Conservation (phyloP, 306 rosid species). For the Begonia fuchsioides region DNA sequence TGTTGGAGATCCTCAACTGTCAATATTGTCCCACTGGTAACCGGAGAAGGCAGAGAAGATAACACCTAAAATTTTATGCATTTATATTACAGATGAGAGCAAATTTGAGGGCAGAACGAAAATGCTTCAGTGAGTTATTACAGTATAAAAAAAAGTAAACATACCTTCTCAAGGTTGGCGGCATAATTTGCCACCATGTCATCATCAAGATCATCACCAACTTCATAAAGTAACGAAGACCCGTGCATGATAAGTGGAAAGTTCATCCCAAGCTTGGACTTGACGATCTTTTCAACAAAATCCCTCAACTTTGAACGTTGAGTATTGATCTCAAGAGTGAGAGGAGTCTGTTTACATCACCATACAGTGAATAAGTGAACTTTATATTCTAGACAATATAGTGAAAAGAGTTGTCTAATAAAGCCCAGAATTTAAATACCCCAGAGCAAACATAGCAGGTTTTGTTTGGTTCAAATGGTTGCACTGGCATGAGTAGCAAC, state of each 20-base stretch:
- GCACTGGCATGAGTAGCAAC: slow-evolving; percentile 93
- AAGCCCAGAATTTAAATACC: slow-evolving; percentile 21
- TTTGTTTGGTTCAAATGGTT: slow-evolving; percentile 83
- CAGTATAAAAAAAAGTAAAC: slow-evolving; percentile 6
- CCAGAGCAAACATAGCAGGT: slow-evolving; percentile 97
- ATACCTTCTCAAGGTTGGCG: slow-evolving; percentile 84
- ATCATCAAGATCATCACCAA: slow-evolving; percentile 84
- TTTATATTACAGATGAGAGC: neutral
- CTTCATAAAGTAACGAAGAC: slow-evolving; percentile 69
- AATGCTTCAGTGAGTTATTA: neutral
- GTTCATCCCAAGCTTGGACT: slow-evolving; percentile 82
- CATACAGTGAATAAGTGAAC: slow-evolving; percentile 6
- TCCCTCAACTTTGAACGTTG: slow-evolving; percentile 64
- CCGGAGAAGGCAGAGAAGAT: slow-evolving; percentile 71
- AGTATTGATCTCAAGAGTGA: slow-evolving; percentile 75
- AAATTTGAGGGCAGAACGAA: neutral
- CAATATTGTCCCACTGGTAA: slow-evolving; percentile 64
- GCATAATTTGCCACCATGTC: slow-evolving; percentile 58
- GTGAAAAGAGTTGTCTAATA: neutral
- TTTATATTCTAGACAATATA: neutral
- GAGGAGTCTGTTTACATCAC: slow-evolving; percentile 54
- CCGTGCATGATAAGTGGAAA: slow-evolving; percentile 74
- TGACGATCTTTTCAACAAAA: slow-evolving; percentile 74
- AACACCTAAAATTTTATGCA: slow-evolving; percentile 39
- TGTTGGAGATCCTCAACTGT: slow-evolving; percentile 78